Evolutionary conservation across 2,329 filamentous ascomycete species (phyloP).

Genomic region (Coniella vitis): DNA sequence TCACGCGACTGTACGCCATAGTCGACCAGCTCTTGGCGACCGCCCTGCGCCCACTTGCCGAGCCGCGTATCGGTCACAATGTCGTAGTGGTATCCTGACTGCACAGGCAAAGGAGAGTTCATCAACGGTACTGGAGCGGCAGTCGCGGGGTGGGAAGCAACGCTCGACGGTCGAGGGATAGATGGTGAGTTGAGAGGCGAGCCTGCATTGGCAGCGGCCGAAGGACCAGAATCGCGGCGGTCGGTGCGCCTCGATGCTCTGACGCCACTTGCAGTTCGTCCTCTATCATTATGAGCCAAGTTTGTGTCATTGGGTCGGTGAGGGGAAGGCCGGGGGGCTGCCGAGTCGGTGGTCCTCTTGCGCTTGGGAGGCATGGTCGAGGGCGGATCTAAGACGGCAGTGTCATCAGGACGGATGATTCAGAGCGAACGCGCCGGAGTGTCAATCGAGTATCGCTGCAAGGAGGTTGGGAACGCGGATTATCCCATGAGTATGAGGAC

Average conservation of each 20-base stretch:
- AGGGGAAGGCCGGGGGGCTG: constrained; percentile 49
- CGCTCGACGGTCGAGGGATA: constrained; percentile 29
- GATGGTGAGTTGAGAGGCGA: constrained; percentile 25
- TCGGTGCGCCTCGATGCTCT: constrained; percentile 40
- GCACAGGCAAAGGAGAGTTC: constrained; percentile 26
- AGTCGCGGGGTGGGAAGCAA: constrained; percentile 28
- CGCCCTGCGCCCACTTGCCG: constrained; percentile 58
- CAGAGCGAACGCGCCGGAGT: background rate
- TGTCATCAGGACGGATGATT: constrained; percentile 8
- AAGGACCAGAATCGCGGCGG: constrained; percentile 43
- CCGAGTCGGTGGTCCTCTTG: constrained; percentile 46
- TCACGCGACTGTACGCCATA: constrained; percentile 57
- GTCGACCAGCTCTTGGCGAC: constrained; percentile 60
- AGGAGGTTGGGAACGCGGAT: background rate
- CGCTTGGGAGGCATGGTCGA: constrained; percentile 51
- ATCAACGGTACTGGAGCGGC: constrained; percentile 10
- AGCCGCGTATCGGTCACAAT: constrained; percentile 67
- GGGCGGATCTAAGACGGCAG: constrained; percentile 4
- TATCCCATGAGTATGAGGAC: background rate
- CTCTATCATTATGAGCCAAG: constrained; percentile 52
- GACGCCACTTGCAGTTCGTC: constrained; percentile 38
- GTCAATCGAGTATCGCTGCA: background rate
- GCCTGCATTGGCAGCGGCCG: constrained; percentile 2
- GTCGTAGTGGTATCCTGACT: constrained; percentile 61
- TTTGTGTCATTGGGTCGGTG: constrained; percentile 53